Evolutionary conservation across 768 basidiomycete genomes (phyloP), one percentile per base, ranked within the genome.

Genomic region (Pluteus cervinus): DNA sequence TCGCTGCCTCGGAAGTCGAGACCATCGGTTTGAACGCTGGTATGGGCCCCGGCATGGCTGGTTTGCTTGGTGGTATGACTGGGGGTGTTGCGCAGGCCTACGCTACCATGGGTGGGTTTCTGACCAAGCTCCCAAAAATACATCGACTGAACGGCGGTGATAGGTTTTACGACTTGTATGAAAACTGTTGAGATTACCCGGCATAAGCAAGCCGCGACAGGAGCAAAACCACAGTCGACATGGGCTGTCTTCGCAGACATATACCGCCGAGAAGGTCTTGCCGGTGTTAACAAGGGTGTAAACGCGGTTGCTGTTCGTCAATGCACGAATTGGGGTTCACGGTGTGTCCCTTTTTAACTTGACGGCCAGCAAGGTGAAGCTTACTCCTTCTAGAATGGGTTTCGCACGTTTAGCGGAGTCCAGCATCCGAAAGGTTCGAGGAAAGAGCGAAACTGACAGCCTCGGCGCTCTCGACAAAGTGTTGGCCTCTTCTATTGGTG

Each of bases 111-210:
- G 96, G 96, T 93, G 54, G 57, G 84, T 73, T 20, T 45, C 42
- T 22, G 25, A 28, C 4, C 8, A 36, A 24, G 15, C 39, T 39
- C 28, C 24, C 40, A 12, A 38, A 30, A 31, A 36, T 24, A 23
- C 15, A 28, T 29, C 16, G 16, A 33, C 24, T 38, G 11, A 29
- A 32, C 37, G 24, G n/a, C 38, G 31, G 38, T 24, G 26, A 26
- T 26, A 96, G 92, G 94, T 51, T 91, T 98, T 69, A 94, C 91
- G 64, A 97, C 94, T 29, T 96, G 91, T 63, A 99, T 99, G 96
- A 99, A 99, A 66, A 99, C 96, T 15, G 96, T 79, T 45, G 92
- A 94, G 62, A 98, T 98, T 48, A 97, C 93, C 33, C 83, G 93
- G 50, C 85, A 87, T 54, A 99, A 99, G 63, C 86, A 89, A 50